Base-by-base conservation (phyloP, 306 rosid species). In the Trichosanthes cucumerina region DNA sequence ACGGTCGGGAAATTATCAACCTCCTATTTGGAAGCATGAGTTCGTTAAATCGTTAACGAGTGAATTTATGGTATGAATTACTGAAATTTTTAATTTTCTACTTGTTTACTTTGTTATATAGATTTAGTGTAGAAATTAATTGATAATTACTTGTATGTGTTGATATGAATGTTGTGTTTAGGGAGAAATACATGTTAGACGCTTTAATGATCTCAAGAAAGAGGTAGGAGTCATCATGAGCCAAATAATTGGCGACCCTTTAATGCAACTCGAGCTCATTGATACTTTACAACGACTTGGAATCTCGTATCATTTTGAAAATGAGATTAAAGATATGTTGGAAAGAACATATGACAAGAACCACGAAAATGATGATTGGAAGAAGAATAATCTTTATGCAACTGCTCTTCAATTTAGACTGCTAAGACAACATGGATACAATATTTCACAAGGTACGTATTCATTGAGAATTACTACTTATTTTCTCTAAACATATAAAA, bases 321-420 rank as follows among this genome's bases (percentile, higher is more conserved):
- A 19, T 6, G 79, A 84, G 16, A 65, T 81, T 3, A 75, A 26
- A 4, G 39, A 4, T 3, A 53, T 76, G 12, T 59, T 85, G 12
- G 16, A 81, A 33, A 28, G 23, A 7, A 31, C 60, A 24, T 57
- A 79, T 28, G 8, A 16, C 0, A 59, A 18, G 3, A 19, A 14
- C 9, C 2, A 1, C 4, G 16, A 6, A 9, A 39, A 0, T 65
- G 26, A 21, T 53, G 43, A 41, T 56, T n/a, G 62, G 12, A 56
- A 56, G 4, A 56, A 56, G 4, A 56, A 19, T 56, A 21, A 56
- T 56, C 1, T 83, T 2, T 53, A 74, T 44, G 56, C 63, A 43
- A 65, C 77, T 0, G 50, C 85, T 15, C 85, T 82, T 82, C 70
- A 74, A 53, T 78, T 79, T 73, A 79, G 82, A 64, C 54, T 83